Evolutionary conservation across 2,329 filamentous ascomycete genomes (phyloP).

Genomic region (Stromatinia cepivora): DNA sequence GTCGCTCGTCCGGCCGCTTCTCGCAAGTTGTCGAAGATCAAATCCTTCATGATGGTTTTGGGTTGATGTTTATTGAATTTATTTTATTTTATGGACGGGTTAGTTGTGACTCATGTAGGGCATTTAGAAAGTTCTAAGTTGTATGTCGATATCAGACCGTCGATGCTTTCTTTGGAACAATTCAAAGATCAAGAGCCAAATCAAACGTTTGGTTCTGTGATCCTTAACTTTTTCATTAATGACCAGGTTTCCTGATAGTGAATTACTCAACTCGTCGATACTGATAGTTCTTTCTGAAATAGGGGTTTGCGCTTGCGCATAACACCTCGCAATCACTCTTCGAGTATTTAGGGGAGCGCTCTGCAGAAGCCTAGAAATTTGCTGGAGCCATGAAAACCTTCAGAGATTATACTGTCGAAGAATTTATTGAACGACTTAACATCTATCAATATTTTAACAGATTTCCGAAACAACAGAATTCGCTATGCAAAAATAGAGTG

Average conservation of each 20-base stretch:
- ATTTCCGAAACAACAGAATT: no score
- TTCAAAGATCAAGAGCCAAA: background rate
- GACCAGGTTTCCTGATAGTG: background rate
- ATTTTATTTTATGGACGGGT: background rate
- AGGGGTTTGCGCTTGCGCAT: background rate
- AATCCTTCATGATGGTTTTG: background rate
- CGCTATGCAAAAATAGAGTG: no score
- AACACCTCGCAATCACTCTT: background rate
- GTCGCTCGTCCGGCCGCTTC: conserved; percentile 11
- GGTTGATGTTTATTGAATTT: background rate
- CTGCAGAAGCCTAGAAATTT: background rate
- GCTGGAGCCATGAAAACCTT: background rate
- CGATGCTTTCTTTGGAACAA: background rate
- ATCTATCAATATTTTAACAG: no score
- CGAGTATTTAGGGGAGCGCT: background rate
- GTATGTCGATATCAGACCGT: background rate
- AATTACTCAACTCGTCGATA: background rate
- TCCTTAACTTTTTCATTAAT: background rate
- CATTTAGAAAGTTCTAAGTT: background rate
- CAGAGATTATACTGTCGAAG: no score
- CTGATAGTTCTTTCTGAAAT: background rate
- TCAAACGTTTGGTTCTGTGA: background rate
- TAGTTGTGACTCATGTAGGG: background rate
- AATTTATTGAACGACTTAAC: no score
- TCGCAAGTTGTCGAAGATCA: background rate